phyloP scores from a whole-genome alignment of 2,329 filamentous ascomycete species.

The Trichoderma polysporum region DNA sequence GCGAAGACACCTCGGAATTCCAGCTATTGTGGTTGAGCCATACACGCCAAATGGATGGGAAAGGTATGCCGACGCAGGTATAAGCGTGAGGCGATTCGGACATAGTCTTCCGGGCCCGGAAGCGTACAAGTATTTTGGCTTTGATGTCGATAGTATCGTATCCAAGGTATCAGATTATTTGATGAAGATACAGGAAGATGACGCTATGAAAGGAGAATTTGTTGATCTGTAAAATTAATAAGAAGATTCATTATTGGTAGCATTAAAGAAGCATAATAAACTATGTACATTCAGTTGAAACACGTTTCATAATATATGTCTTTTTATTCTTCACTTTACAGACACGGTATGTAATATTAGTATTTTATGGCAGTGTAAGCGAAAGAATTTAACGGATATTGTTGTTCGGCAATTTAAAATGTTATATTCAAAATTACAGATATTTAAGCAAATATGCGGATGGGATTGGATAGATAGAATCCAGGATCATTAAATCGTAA shows the following conservation, averaged over 20 bases:
- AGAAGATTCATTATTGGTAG: background rate
- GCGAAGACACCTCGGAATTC: background rate
- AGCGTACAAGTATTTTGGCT: slow-evolving; percentile 12
- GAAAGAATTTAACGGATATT: too few species aligned
- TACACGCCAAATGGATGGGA: slow-evolving; percentile 3
- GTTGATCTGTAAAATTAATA: background rate
- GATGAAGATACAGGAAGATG: background rate
- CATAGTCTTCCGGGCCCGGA: slow-evolving; percentile 8
- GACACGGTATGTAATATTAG: background rate
- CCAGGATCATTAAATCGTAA: slow-evolving; percentile 58
- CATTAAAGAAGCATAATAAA: too few species aligned
- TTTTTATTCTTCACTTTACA: background rate
- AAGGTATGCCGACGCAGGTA: slow-evolving; percentile 1
- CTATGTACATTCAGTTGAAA: background rate
- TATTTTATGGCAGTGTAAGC: too few species aligned
- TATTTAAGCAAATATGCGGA: background rate
- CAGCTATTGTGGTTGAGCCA: slow-evolving; percentile 1
- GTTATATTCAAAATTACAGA: too few species aligned
- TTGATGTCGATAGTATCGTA: slow-evolving; percentile 8
- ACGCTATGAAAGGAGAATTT: background rate
- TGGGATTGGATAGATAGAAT: background rate
- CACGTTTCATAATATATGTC: background rate
- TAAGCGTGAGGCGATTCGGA: background rate
- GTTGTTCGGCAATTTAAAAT: too few species aligned
- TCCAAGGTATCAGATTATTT: background rate